Percentiles rank a stretch among this genome's conserved stretches.
phyloP scores from a whole-genome alignment of 2,329 filamentous ascomycete genomes.

The Nemania serpens region DNA sequence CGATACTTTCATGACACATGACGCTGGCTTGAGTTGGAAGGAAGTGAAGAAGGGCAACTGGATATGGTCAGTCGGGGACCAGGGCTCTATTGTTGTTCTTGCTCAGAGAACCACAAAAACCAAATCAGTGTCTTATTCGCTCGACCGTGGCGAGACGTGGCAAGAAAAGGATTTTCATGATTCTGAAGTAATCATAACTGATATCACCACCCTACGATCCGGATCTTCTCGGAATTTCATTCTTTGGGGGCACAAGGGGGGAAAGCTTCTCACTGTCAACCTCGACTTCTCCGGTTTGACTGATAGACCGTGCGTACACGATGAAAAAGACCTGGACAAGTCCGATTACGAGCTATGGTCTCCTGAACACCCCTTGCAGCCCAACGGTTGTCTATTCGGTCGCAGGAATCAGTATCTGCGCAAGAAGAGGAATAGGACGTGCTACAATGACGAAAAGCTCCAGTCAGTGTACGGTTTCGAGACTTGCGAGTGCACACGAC shows the following conservation, averaged over 20 bases:
- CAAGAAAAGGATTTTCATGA: constrained; percentile 73
- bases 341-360: constrained; percentile 86
- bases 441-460: constrained; percentile 80
- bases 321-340: constrained; percentile 58
- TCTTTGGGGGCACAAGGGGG: constrained; percentile 74
- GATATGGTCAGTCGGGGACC: constrained; percentile 94
- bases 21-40: constrained; percentile 89
- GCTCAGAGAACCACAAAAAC: constrained; percentile 73
- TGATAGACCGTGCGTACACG: constrained; percentile 71
- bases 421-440: constrained; percentile 78
- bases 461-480: constrained; percentile 71
- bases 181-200: constrained; percentile 71
- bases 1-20: constrained; percentile 87
- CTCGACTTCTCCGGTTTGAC: constrained; percentile 86
- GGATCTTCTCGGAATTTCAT: constrained; percentile 91
- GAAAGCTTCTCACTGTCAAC: constrained; percentile 73
- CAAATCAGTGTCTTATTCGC: constrained; percentile 72
- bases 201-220: constrained; percentile 86
- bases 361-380: constrained; percentile 78
- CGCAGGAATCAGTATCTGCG: constrained; percentile 88
- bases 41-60: constrained; percentile 85
- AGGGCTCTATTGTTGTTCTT: constrained; percentile 89
- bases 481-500: constrained; percentile 82
- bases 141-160: constrained; percentile 84
- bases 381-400: constrained; percentile 87